These are phyloP conservation scores for Jaminaea rosea DNA, from an alignment of 1,284 basidiomycete species.

Conservation along the genomic window DNA sequence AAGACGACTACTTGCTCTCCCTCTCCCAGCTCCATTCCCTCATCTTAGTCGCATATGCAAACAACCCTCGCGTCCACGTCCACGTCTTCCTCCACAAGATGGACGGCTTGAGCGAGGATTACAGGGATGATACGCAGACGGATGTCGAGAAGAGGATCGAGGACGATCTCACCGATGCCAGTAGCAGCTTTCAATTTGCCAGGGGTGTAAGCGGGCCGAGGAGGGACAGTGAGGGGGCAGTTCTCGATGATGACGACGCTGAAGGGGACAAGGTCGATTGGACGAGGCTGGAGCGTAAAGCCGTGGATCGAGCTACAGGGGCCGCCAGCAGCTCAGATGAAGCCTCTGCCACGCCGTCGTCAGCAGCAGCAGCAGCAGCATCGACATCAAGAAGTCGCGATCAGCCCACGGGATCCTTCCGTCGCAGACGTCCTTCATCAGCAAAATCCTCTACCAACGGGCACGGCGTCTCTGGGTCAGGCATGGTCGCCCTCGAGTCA, in stretches of 20 bases:
- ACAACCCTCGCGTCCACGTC: constrained; percentile 69
- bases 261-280: background rate
- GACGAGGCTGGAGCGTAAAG: background rate
- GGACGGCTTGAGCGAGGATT: constrained; percentile 83
- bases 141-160: constrained; percentile 39
- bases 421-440: background rate
- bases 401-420: no score
- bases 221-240: background rate
- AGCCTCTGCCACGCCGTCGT: background rate
- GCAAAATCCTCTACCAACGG: background rate
- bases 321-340: no score
- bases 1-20: constrained; percentile 58
- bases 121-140: constrained; percentile 56
- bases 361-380: no score
- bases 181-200: constrained; percentile 12
- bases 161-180: constrained; percentile 36
- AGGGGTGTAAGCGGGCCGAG: no score
- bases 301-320: background rate
- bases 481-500: constrained; percentile 16
- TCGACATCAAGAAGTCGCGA: no score
- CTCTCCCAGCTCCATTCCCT: constrained; percentile 59
- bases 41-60: constrained; percentile 52
- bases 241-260: background rate
- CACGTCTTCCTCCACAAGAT: constrained; percentile 96
- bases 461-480: background rate